These are phyloP conservation scores for Apiospora aurea DNA, from an alignment of 2,329 filamentous ascomycete species.

Conservation along the genomic window DNA sequence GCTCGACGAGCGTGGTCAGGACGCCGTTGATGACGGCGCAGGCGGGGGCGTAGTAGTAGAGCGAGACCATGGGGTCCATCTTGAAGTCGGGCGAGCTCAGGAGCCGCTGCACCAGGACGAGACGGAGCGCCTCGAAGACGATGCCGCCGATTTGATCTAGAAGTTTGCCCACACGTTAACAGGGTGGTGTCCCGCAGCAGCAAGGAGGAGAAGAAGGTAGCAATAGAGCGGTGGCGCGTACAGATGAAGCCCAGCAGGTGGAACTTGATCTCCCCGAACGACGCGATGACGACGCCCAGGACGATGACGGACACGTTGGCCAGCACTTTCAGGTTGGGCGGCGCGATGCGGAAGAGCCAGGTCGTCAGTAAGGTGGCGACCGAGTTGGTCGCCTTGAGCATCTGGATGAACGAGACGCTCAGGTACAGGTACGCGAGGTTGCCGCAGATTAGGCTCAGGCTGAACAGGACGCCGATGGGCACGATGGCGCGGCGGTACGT, in stretches of 20 bases:
- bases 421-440: conserved; percentile 75
- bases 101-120: conserved; percentile 87
- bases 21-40: conserved; percentile 83
- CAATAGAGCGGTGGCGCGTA: conserved; percentile 26
- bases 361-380: conserved; percentile 71
- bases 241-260: conserved; percentile 67
- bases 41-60: conserved; percentile 89
- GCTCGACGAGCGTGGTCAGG: conserved; percentile 73
- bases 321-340: conserved; percentile 54
- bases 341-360: conserved; percentile 64
- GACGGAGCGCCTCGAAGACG: conserved; percentile 79
- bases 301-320: conserved; percentile 62
- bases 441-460: conserved; percentile 70
- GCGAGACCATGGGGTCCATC: conserved; percentile 87
- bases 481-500: conserved; percentile 68
- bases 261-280: conserved; percentile 73
- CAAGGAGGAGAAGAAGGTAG: neutral
- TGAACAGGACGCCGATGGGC: conserved; percentile 73
- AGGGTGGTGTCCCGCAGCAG: neutral
- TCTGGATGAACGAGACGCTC: conserved; percentile 74
- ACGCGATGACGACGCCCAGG: conserved; percentile 59
- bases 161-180: neutral
- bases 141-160: conserved; percentile 77
- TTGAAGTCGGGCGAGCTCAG: conserved; percentile 80
- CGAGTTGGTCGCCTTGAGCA: conserved; percentile 74